phyloP scores from a whole-genome alignment of 805 yeast species.

The Soucietia sequanensis region DNA sequence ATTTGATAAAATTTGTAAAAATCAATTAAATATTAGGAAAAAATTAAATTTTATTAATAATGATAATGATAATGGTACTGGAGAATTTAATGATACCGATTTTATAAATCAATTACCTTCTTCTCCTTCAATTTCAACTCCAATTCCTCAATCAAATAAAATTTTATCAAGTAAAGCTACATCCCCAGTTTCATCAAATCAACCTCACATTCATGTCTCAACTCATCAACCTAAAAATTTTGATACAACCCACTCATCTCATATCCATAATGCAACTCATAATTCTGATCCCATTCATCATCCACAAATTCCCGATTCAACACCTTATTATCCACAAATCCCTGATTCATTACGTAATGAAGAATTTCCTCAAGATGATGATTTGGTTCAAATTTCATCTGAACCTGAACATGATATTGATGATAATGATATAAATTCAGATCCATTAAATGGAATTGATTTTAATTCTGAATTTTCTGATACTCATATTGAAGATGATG shows the following conservation, averaged over 20 bases:
- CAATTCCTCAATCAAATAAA: no score
- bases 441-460: slow-evolving; percentile 5
- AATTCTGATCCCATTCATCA: no score
- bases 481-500: slow-evolving; percentile 7
- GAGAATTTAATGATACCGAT: background rate
- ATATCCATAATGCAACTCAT: no score
- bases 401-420: background rate
- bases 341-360: slow-evolving; percentile 3
- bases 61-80: slow-evolving; percentile 8
- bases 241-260: no score
- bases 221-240: no score
- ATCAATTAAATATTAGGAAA: slow-evolving; percentile 5
- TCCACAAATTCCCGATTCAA: no score
- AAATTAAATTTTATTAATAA: slow-evolving; percentile 14
- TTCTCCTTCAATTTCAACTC: slow-evolving; percentile 8
- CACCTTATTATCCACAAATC: slow-evolving; percentile 3
- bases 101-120: slow-evolving; percentile 6
- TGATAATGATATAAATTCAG: background rate
- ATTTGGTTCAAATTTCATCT: background rate
- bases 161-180: no score
- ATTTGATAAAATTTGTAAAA: slow-evolving; percentile 6
- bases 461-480: slow-evolving; percentile 11
- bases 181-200: no score
- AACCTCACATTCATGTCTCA: no score
- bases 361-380: background rate